phyloP scores from a whole-genome alignment of 768 basidiomycete species.

The Kwoniella dejecticola region DNA sequence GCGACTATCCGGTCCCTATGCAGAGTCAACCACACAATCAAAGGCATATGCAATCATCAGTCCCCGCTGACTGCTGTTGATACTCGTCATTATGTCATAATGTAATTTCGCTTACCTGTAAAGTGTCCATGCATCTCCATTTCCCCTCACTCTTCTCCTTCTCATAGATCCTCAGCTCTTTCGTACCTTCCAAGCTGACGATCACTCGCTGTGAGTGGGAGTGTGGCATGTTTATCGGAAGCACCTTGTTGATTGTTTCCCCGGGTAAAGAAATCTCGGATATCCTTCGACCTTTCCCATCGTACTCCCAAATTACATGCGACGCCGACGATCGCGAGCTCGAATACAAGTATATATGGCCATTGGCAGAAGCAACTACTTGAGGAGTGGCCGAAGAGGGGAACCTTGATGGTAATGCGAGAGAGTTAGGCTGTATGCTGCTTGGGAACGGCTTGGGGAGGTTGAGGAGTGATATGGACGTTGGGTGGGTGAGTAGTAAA shows the following conservation, averaged over 20 bases:
- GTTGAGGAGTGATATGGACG: not conserved
- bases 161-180: slow-evolving; percentile 5
- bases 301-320: slow-evolving; percentile 34
- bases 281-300: slow-evolving; percentile 21
- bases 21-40: not conserved
- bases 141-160: slow-evolving; percentile 26
- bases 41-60: no score
- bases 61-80: no score
- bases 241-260: not conserved
- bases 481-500: slow-evolving; percentile 19
- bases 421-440: not conserved
- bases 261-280: slow-evolving; percentile 17
- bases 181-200: not conserved
- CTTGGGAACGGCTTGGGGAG: slow-evolving; percentile 5
- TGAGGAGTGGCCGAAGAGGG: slow-evolving; percentile 11
- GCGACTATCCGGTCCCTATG: slow-evolving; percentile 5
- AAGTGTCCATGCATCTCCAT: slow-evolving; percentile 19
- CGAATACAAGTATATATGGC: slow-evolving; percentile 22
- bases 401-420: slow-evolving; percentile 35
- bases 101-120: slow-evolving; percentile 23
- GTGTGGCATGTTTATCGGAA: not conserved
- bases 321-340: no score
- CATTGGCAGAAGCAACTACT: slow-evolving; percentile 11
- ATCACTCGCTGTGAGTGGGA: slow-evolving; percentile 3
- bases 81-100: no score